Evolutionary conservation across 2,329 filamentous ascomycete species (phyloP).

Genomic region (Beauveria pseudobassiana): DNA sequence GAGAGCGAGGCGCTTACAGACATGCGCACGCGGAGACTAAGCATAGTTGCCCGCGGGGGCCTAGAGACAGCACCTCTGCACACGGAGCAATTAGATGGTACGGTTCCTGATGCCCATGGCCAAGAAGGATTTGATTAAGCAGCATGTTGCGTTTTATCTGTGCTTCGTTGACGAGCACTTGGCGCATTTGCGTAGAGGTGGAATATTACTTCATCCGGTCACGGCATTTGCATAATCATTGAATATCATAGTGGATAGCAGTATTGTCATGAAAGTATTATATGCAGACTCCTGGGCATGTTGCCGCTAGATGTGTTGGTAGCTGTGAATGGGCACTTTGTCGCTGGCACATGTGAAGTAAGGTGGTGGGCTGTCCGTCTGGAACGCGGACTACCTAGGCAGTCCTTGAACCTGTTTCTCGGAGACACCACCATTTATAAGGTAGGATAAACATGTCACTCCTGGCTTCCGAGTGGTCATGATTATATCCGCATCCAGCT

Average conservation of each 20-base stretch:
- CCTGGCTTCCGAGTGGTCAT: not conserved
- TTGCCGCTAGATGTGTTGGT: not conserved
- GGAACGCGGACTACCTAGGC: not conserved
- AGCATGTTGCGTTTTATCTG: not conserved
- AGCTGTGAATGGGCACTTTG: not conserved
- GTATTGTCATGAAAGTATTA: not conserved
- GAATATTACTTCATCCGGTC: not conserved
- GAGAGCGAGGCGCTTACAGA: constrained; percentile 47
- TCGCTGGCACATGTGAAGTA: not conserved
- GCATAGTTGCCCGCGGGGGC: constrained; percentile 38
- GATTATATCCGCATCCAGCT: not conserved
- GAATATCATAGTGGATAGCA: not conserved
- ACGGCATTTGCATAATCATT: not conserved
- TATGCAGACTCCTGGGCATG: not conserved
- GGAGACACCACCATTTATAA: not conserved
- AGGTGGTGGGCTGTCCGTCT: not conserved
- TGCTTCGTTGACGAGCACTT: not conserved
- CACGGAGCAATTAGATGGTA: not conserved
- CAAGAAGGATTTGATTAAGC: constrained; percentile 9
- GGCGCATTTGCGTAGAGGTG: not conserved
- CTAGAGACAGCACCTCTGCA: constrained; percentile 41
- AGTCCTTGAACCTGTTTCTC: not conserved
- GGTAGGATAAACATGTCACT: not conserved
- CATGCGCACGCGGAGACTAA: constrained; percentile 41
- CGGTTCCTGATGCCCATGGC: not conserved